phyloP scores from a whole-genome alignment of 441 rosid species.

The Syzygium syzygioides region DNA sequence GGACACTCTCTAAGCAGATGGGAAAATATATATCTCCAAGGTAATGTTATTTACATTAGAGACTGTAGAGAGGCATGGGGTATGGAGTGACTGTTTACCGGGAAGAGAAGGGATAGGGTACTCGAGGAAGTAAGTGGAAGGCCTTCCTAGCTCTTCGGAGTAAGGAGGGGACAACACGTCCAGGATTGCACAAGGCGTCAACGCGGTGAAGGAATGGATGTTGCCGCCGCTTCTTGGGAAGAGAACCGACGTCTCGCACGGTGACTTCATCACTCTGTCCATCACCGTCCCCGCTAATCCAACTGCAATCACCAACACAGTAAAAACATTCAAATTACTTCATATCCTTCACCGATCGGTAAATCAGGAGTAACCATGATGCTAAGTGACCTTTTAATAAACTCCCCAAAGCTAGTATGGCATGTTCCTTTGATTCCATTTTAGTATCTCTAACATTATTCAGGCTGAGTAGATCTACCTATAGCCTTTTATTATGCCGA shows the following conservation, averaged over 20 bases:
- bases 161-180: conserved; percentile 50
- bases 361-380: neutral
- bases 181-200: conserved; percentile 42
- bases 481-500: neutral
- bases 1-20: neutral
- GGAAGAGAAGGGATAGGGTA: conserved; percentile 28
- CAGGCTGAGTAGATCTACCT: fast-evolving
- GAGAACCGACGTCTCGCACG: conserved; percentile 23
- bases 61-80: neutral
- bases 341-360: neutral
- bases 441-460: neutral
- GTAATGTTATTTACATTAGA: neutral
- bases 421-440: neutral
- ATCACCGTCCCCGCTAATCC: conserved; percentile 27
- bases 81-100: neutral
- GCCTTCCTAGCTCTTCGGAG: conserved; percentile 37
- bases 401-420: neutral
- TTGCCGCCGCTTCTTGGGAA: conserved; percentile 45
- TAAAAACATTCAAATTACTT: neutral
- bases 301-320: conserved; percentile 10
- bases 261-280: conserved; percentile 21
- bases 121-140: conserved; percentile 37
- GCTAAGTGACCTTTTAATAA: neutral
- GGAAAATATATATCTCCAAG: neutral
- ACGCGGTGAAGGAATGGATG: conserved; percentile 37